phyloP scores from a whole-genome alignment of 23 red algal genomes.

The Gracilaria domingensis region DNA sequence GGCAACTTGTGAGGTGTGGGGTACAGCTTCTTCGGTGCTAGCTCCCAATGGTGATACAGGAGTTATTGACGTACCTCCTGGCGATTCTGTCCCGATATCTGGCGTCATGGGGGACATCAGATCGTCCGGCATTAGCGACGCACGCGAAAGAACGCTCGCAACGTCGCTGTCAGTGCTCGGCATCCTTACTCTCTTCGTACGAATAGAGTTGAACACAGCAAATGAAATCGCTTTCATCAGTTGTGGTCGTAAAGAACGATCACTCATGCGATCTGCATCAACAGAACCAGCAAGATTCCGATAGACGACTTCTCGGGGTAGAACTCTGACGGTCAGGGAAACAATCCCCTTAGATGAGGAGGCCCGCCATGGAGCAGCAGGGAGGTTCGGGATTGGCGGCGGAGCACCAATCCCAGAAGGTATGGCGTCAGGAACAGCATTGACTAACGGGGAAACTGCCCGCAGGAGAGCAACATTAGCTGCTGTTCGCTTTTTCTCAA shows the following conservation, averaged over 20 bases:
- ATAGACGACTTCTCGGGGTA: constrained; percentile 69
- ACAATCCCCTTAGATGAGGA: constrained; percentile 41
- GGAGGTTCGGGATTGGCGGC: constrained; percentile 19
- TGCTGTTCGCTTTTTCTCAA: constrained; percentile 29
- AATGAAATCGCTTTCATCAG: constrained; percentile 65
- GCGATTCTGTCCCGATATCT: constrained; percentile 49
- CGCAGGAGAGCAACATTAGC: constrained; percentile 67
- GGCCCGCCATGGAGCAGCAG: constrained; percentile 61
- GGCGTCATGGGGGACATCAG: constrained; percentile 80
- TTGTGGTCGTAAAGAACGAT: constrained; percentile 61
- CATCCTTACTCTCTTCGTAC: constrained; percentile 47
- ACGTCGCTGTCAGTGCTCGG: constrained; percentile 59
- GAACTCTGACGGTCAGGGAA: constrained; percentile 55
- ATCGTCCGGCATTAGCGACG: constrained; percentile 59
- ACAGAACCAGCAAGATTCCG: constrained; percentile 45
- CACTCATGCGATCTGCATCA: constrained; percentile 15
- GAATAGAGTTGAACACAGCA: constrained; percentile 67
- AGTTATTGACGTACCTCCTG: constrained; percentile 13
- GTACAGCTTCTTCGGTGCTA: constrained; percentile 17
- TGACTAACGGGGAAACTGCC: constrained; percentile 61
- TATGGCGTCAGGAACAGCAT: constrained; percentile 35
- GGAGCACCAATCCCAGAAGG: constrained; percentile 20
- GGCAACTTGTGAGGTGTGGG: neutral
- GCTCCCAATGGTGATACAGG: constrained; percentile 52
- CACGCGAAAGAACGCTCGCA: constrained; percentile 33